These are phyloP conservation scores for Cudoniella acicularis DNA, from an alignment of 495 filamentous ascomycete genomes.

Conservation along the genomic window DNA sequence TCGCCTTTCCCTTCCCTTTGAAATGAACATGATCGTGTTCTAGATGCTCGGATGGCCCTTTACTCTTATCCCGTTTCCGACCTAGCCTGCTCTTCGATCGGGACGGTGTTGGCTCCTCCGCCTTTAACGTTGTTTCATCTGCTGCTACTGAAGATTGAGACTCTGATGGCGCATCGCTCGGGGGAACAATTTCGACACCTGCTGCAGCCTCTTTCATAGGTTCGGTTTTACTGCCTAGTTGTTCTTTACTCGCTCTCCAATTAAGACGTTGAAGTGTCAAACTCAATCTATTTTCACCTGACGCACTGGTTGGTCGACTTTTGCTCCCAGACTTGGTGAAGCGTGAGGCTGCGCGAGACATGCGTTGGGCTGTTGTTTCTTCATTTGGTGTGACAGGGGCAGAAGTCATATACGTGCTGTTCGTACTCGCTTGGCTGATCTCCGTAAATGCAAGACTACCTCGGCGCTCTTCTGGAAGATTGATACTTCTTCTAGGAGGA, in stretches of 20 bases:
- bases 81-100: constrained; percentile 35
- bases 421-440: constrained; percentile 35
- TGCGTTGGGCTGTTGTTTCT: constrained; percentile 42
- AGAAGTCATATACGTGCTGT: constrained; percentile 15
- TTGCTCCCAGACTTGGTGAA: constrained; percentile 50
- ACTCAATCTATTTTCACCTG: constrained; percentile 63
- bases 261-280: constrained; percentile 62
- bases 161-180: constrained; percentile 32
- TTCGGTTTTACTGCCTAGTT: constrained; percentile 33
- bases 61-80: constrained; percentile 41
- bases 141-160: constrained; percentile 38
- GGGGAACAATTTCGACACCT: constrained; percentile 23
- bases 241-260: constrained; percentile 46
- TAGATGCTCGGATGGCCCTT: constrained; percentile 24
- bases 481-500: constrained; percentile 12
- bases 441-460: constrained; percentile 46
- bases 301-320: constrained; percentile 65
- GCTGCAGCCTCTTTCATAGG: constrained; percentile 22
- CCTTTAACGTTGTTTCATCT: constrained; percentile 38
- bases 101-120: constrained; percentile 35
- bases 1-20: constrained; percentile 26
- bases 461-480: constrained; percentile 35
- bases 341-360: constrained; percentile 59
- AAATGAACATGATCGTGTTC: constrained; percentile 14
- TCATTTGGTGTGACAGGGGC: constrained; percentile 47